Percentiles rank a stretch among this genome's conserved stretches.
Evolutionary conservation across 202 grass and related monocot genomes (phyloP).

Genomic region (Digitaria exilis): DNA sequence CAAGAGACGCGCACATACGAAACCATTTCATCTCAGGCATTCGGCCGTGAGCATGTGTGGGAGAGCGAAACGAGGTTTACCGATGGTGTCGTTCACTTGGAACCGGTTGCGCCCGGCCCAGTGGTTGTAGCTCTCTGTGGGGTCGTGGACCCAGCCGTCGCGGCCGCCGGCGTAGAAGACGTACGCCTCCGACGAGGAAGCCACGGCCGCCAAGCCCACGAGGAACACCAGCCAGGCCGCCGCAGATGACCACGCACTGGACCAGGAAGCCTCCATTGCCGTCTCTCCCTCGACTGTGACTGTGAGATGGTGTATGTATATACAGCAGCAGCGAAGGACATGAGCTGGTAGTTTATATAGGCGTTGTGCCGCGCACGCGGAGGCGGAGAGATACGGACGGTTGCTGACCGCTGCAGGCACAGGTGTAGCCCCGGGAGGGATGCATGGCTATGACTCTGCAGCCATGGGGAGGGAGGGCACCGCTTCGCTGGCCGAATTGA

Average conservation of each 20-base stretch:
- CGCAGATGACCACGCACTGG: background rate
- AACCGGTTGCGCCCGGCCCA: slow-evolving; percentile 81
- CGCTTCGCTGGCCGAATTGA: background rate
- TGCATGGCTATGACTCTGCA: slow-evolving; percentile 11
- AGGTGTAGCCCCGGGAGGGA: slow-evolving; percentile 31
- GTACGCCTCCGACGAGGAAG: slow-evolving; percentile 50
- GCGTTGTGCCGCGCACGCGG: background rate
- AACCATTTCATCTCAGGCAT: too few relatives aligned
- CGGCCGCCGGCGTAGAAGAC: slow-evolving; percentile 70
- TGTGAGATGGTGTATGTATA: background rate
- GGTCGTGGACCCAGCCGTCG: slow-evolving; percentile 79
- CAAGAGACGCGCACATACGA: background rate
- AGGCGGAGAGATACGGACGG: background rate
- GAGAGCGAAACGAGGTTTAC: slow-evolving; percentile 36
- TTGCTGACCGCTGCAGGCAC: slow-evolving; percentile 35
- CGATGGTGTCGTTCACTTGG: slow-evolving; percentile 78
- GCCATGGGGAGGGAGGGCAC: background rate
- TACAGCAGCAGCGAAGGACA: background rate
- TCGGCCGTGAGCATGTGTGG: too few relatives aligned
- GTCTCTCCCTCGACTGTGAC: background rate
- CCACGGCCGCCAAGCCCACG: slow-evolving; percentile 36
- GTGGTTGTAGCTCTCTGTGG: slow-evolving; percentile 67
- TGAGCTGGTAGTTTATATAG: background rate
- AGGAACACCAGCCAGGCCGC: slow-evolving; percentile 17
- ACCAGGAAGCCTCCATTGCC: background rate